Base-by-base conservation (phyloP, 768 basidiomycete genomes). In the Termitomyces sp. region DNA sequence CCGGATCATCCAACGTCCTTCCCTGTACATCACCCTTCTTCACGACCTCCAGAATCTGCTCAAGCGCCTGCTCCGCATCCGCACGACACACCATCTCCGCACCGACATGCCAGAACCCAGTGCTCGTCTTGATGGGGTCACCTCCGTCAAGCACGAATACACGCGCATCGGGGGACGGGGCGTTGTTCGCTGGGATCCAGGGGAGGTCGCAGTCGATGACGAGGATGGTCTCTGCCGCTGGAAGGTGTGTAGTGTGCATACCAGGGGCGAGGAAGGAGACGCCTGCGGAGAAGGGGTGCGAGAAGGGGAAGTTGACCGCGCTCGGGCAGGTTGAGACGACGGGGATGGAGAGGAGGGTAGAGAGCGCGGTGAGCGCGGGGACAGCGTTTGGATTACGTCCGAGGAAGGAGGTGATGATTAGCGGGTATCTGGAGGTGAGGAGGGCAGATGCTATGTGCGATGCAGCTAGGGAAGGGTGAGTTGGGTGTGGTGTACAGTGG, bases 171-270 rank as follows among this genome's bases (percentile, higher is more conserved):
- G 68, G 59, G 4, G 38, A 63, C 0, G 86, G 84, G 3, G 67
- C 71, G 34, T 78, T 77, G 53, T 79, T 74, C 44, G 65, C 71
- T 1, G 82, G 77, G 27, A 86, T 82, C 84, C 87, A 90, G 0
- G 87, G 84, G 0, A 87, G 70, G 58, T 86, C 85, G 8, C 75
- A 76, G 56, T 90, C 87, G n/a, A 90, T 58, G 17, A 88, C 71
- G 10, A 90, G 69, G 17, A 90, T 76, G 4, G 83, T 78, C 59
- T 90, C 89, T 0, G 86, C 85, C 23, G 69, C 68, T 32, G 72
- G 70, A 19, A 89, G 76, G 49, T 77, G 73, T 1, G 68, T 65
- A 27, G 80, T 77, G 45, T 83, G 81, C 0, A 74, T 73, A 25
- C 68, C 75, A 2, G 75, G 70, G 0, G 65, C 69, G 54, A 83